A percentile compares a stretch with the other conserved stretches of the same genome.
Conservation (phyloP, 2,329 filamentous ascomycete genomes). For the Sporothrix inflata region DNA sequence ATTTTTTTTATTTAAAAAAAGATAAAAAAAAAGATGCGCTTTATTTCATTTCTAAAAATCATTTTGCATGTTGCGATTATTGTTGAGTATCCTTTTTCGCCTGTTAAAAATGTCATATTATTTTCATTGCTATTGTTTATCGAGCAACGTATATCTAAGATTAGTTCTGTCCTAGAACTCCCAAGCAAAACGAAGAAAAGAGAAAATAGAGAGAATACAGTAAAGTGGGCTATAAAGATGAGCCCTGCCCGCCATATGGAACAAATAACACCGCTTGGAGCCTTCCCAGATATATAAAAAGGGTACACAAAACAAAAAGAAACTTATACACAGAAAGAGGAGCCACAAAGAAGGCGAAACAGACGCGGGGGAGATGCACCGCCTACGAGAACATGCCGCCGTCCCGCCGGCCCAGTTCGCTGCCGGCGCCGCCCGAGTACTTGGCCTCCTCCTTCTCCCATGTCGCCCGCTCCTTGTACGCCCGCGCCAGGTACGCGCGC, state of each 20-base stretch:
- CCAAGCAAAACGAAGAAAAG: background rate
- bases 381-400: conserved; percentile 14
- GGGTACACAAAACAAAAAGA: conserved; percentile 13
- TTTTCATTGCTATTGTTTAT: background rate
- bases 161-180: conserved; percentile 2
- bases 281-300: conserved; percentile 16
- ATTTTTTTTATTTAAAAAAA: background rate
- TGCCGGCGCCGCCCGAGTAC: conserved; percentile 65
- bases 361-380: background rate
- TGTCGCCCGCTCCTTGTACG: conserved; percentile 62
- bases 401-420: conserved; percentile 47
- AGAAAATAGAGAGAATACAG: background rate
- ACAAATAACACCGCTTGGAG: conserved; percentile 13
- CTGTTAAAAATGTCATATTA: background rate
- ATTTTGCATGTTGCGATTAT: too few relatives aligned
- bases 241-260: conserved; percentile 1
- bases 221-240: background rate
- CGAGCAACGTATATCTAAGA: background rate
- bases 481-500: conserved; percentile 66
- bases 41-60: background rate
- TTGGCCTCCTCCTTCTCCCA: conserved; percentile 73
- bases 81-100: background rate
- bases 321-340: background rate
- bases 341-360: background rate
- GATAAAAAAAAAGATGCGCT: background rate